Evolutionary conservation across 345 rosid species (phyloP).

Genomic region (Limnanthes douglasii): DNA sequence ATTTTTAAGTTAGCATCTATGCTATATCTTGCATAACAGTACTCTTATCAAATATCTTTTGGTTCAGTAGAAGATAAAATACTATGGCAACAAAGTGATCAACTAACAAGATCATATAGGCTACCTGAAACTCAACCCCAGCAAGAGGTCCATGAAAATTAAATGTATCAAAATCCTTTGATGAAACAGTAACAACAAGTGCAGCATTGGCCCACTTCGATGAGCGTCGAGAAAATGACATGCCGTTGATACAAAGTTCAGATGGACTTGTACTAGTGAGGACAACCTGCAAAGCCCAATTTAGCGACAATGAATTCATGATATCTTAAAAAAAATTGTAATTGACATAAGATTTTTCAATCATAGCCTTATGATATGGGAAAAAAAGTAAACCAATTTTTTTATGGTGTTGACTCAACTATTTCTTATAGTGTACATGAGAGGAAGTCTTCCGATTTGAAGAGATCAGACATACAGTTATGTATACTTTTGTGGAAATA

Average conservation of each 20-base stretch:
- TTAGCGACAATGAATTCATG: background rate
- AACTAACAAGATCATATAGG: background rate
- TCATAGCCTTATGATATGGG: too few species aligned
- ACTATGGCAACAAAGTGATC: too few species aligned
- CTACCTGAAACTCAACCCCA: conserved; percentile 86
- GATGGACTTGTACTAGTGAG: conserved; percentile 74
- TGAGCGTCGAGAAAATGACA: conserved; percentile 94
- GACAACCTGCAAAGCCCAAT: conserved; percentile 50
- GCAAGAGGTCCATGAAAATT: conserved; percentile 78
- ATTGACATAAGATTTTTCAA: too few species aligned
- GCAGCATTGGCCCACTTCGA: conserved; percentile 99
- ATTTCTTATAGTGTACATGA: too few species aligned
- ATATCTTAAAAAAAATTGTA: too few species aligned
- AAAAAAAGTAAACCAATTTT: too few species aligned
- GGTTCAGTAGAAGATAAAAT: too few species aligned
- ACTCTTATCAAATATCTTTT: too few species aligned
- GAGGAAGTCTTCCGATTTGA: too few species aligned
- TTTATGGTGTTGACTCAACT: too few species aligned
- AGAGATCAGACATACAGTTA: too few species aligned
- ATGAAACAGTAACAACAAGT: conserved; percentile 62
- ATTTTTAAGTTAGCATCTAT: background rate
- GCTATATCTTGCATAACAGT: background rate
- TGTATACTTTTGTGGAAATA: too few species aligned
- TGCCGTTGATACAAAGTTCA: conserved; percentile 89
- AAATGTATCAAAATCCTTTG: conserved; percentile 47